Conservation (phyloP, 108 stramenopile species). For the Pseudonitzschia delicatissima region DNA sequence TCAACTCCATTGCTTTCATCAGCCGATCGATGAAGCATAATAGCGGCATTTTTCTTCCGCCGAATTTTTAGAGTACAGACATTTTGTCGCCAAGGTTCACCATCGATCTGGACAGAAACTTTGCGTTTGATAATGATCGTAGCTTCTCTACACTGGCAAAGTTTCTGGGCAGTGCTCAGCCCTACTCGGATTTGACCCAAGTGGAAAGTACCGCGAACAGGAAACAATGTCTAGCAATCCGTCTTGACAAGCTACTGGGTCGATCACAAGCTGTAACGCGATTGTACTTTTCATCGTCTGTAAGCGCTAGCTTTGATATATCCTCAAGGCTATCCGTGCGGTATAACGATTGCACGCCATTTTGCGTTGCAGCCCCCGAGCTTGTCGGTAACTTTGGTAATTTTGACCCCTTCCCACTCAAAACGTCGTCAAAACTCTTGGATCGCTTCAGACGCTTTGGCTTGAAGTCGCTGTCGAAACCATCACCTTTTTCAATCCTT, state of each 20-base stretch:
- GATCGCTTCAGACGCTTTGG: constrained; percentile 17
- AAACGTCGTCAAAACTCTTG: constrained; percentile 18
- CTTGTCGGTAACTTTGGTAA: neutral
- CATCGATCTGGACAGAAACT: constrained; percentile 84
- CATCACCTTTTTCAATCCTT: neutral
- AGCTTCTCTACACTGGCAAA: constrained; percentile 79
- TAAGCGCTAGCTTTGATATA: constrained; percentile 19
- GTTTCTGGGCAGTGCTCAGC: constrained; percentile 63
- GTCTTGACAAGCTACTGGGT: constrained; percentile 82
- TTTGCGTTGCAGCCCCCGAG: neutral
- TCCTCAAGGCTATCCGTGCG: constrained; percentile 62
- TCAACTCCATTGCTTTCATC: constrained; percentile 72
- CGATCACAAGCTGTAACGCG: constrained; percentile 62
- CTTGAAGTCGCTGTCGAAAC: neutral
- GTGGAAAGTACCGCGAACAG: constrained; percentile 80
- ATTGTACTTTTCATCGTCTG: constrained; percentile 46
- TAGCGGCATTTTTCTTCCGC: constrained; percentile 62
- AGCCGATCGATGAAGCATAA: constrained; percentile 73
- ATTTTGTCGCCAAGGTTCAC: constrained; percentile 85
- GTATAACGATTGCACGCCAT: neutral
- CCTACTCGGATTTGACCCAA: constrained; percentile 89
- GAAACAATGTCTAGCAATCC: constrained; percentile 84
- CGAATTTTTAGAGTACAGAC: constrained; percentile 48
- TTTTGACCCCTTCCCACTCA: neutral
- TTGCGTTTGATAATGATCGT: constrained; percentile 67